These are phyloP conservation scores for Wickerhamomyces pijperi DNA, from an alignment of 805 yeast genomes.

Conservation along the genomic window DNA sequence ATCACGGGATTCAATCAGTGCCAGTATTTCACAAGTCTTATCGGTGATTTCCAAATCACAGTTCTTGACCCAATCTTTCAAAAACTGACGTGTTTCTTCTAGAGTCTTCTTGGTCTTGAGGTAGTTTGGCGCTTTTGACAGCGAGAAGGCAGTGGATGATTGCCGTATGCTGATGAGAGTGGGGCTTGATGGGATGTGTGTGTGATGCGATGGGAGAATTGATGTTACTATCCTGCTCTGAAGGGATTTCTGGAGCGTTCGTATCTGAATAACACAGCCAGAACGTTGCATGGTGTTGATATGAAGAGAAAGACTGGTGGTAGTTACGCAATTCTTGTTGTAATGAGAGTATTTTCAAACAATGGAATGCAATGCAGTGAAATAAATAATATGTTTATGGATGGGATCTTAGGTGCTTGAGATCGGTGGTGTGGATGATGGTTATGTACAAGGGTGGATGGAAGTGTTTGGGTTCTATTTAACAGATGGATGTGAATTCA, in stretches of 20 bases:
- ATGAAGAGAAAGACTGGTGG: too few relatives aligned
- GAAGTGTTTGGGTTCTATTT: background rate
- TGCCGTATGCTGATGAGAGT: background rate
- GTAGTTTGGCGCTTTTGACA: background rate
- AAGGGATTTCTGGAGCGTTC: background rate
- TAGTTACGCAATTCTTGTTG: too few relatives aligned
- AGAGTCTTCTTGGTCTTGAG: background rate
- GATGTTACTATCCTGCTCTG: background rate
- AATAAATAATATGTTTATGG: background rate
- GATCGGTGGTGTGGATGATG: background rate
- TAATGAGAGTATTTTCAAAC: background rate
- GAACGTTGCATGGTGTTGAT: background rate
- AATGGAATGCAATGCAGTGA: background rate
- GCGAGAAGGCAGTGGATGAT: background rate
- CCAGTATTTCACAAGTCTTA: background rate
- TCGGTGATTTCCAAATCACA: background rate
- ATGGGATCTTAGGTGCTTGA: background rate
- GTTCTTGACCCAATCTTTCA: background rate
- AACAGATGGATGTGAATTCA: too few relatives aligned
- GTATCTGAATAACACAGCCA: background rate
- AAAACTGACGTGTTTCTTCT: background rate
- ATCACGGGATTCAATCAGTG: background rate
- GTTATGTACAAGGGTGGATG: background rate
- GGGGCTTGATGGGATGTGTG: background rate
- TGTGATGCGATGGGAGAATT: background rate